Percentiles rank a stretch among this genome's conserved stretches.
phyloP scores from a whole-genome alignment of 768 basidiomycete genomes.

The Tylopilus felleus region DNA sequence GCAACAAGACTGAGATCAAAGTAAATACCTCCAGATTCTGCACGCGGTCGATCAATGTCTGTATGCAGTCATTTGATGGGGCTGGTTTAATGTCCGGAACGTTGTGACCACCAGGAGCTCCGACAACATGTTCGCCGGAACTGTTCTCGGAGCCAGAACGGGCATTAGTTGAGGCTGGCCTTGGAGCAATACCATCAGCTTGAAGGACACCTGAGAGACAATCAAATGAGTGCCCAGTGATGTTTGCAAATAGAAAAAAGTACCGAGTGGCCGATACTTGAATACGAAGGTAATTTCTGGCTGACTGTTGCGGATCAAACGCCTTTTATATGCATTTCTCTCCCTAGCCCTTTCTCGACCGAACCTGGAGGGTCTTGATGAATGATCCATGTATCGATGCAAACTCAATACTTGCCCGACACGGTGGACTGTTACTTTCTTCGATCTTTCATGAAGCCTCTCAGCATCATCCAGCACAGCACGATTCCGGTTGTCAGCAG shows the following conservation, averaged over 20 bases:
- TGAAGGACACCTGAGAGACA: slow-evolving; percentile 13
- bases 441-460: slow-evolving; percentile 14
- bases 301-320: neutral
- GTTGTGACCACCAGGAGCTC: neutral
- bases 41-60: neutral
- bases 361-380: slow-evolving; percentile 7
- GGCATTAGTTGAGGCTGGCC: neutral
- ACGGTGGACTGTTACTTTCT: slow-evolving; percentile 21
- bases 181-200: slow-evolving; percentile 20
- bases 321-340: too few species aligned
- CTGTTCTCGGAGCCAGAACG: neutral
- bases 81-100: neutral
- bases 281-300: slow-evolving; percentile 20
- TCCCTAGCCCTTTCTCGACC: slow-evolving; percentile 1
- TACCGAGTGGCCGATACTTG: slow-evolving; percentile 18
- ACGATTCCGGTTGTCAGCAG: accelerated
- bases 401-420: slow-evolving; percentile 10
- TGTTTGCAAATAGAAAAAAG: neutral
- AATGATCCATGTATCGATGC: neutral
- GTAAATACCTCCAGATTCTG: slow-evolving; percentile 9
- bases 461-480: neutral
- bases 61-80: neutral
- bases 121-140: neutral
- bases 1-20: neutral
- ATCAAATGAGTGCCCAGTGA: neutral